These are phyloP conservation scores for Coccomyxa sp. DNA, from an alignment of 139 green algal species.

Conservation along the genomic window DNA sequence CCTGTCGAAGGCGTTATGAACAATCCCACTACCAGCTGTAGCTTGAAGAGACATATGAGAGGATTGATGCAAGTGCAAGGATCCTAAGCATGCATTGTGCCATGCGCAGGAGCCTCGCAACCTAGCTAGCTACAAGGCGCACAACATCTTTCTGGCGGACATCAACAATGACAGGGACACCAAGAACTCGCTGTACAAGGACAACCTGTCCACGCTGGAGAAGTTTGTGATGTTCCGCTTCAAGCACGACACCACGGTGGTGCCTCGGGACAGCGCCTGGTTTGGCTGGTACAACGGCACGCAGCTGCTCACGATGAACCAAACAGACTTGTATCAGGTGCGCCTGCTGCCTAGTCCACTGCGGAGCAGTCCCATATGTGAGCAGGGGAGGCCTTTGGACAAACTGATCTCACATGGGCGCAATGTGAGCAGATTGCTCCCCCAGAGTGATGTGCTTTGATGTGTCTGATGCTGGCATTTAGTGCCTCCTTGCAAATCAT, in stretches of 20 bases:
- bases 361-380: not conserved
- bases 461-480: not conserved
- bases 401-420: not conserved
- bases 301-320: slow-evolving; percentile 39
- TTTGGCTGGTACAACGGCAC: slow-evolving; percentile 65
- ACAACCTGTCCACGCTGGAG: slow-evolving; percentile 68
- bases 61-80: too few relatives aligned
- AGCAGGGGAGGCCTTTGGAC: not conserved
- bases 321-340: slow-evolving; percentile 42
- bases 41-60: too few relatives aligned
- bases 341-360: not conserved
- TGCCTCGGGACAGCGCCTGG: slow-evolving; percentile 21
- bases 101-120: slow-evolving; percentile 58
- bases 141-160: slow-evolving; percentile 76
- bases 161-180: slow-evolving; percentile 78
- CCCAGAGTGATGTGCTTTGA: not conserved
- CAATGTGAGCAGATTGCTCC: not conserved
- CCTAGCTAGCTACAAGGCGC: slow-evolving; percentile 55
- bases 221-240: slow-evolving; percentile 79
- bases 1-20: too few relatives aligned
- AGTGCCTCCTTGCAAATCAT: not conserved
- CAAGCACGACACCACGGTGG: slow-evolving; percentile 65
- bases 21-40: too few relatives aligned
- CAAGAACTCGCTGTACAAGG: slow-evolving; percentile 57
- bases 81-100: too few relatives aligned